Percentiles rank a stretch among this genome's conserved stretches.
Evolutionary conservation across 2,329 filamentous ascomycete species (phyloP).

Genomic region (Trichoderma breve): DNA sequence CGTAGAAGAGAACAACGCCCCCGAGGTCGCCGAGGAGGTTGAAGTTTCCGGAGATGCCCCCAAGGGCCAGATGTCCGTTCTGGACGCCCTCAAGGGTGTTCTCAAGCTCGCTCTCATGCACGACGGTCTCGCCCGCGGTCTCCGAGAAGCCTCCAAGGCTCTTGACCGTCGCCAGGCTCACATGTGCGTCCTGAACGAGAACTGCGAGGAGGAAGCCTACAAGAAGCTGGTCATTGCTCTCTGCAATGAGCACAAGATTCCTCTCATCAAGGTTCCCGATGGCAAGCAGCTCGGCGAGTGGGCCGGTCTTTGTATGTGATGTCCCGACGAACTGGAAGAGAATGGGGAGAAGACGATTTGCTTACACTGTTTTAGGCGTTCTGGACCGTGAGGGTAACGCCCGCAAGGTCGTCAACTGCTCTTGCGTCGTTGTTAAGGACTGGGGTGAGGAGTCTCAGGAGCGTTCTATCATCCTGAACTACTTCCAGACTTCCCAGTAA

Average conservation of each 20-base stretch:
- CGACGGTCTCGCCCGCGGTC: constrained; percentile 97
- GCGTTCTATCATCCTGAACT: constrained; percentile 98
- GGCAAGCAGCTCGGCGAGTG: constrained; percentile 99
- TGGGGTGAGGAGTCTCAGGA: constrained; percentile 99
- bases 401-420: constrained; percentile 99
- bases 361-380: constrained; percentile 64
- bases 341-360: constrained; percentile 4
- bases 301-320: constrained; percentile 93
- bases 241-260: constrained; percentile 99
- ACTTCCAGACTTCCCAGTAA: constrained; percentile 93
- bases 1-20: constrained; percentile 98
- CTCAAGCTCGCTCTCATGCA: constrained; percentile 99
- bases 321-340: not conserved
- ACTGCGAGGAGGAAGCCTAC: constrained; percentile 99
- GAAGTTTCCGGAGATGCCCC: constrained; percentile 91
- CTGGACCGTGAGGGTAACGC: constrained; percentile 99
- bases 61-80: constrained; percentile 94
- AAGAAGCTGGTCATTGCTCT: constrained; percentile 99
- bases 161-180: constrained; percentile 98
- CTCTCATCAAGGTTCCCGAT: constrained; percentile 99
- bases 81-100: constrained; percentile 98
- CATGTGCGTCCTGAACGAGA: constrained; percentile 99
- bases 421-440: constrained; percentile 98
- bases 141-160: constrained; percentile 97
- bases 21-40: constrained; percentile 83